These are phyloP conservation scores for Pisolithus orientalis DNA, from an alignment of 768 basidiomycete species.

Conservation along the genomic window DNA sequence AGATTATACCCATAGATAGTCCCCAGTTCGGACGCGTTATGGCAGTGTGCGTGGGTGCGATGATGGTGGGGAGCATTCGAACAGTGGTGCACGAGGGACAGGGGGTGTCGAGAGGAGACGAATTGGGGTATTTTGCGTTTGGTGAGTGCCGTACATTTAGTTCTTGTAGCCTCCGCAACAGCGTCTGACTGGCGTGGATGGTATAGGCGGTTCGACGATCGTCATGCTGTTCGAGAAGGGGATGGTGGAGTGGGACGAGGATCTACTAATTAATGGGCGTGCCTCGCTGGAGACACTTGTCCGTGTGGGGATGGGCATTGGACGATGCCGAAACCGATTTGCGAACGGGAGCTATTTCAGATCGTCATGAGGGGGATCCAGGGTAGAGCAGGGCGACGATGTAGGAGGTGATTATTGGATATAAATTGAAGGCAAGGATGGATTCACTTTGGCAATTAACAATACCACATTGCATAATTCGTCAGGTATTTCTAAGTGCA, in stretches of 20 bases:
- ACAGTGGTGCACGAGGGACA: constrained; percentile 87
- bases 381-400: background rate
- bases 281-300: constrained; percentile 89
- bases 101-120: constrained; percentile 73
- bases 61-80: constrained; percentile 92
- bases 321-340: constrained; percentile 28
- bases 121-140: constrained; percentile 93
- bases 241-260: constrained; percentile 85
- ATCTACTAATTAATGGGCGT: constrained; percentile 75
- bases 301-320: constrained; percentile 83
- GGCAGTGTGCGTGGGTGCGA: constrained; percentile 87
- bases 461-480: background rate
- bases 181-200: background rate
- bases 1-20: constrained; percentile 88
- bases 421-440: background rate
- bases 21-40: constrained; percentile 88
- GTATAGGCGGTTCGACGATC: constrained; percentile 81
- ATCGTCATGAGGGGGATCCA: background rate
- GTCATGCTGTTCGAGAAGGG: constrained; percentile 87
- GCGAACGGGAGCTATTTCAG: background rate
- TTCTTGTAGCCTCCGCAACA: background rate
- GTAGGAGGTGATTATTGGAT: background rate
- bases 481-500: background rate
- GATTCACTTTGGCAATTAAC: background rate
- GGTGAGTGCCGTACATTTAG: constrained; percentile 44